Base-by-base conservation (phyloP, 495 filamentous ascomycete genomes). In the Penicillium dipodomyicola region DNA sequence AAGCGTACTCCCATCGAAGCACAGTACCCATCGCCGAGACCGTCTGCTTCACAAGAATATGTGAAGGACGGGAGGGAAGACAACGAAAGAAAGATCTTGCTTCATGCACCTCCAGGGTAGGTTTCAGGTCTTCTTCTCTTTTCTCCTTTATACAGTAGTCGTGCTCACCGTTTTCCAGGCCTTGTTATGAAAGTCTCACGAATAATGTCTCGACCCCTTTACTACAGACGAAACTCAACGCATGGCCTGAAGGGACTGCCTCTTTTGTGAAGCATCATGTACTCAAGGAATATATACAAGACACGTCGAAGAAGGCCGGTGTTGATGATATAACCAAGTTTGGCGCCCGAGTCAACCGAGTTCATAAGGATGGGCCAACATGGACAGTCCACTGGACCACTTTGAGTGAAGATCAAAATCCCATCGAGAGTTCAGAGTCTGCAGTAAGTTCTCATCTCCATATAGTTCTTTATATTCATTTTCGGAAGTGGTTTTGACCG, bases 151-250 rank as follows among this genome's bases (percentile, higher is more conserved):
- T 51, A 10, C 23, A 37, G 22, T 4, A 3, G 32, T 46, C 1
- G 40, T 59, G 12, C 50, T 63, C 15, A 63, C 20, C 49, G 43
- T n/a, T 39, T 44, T 4, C 15, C 32, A 80, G 79, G 15, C 78
- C 77, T 20, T 78, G 81, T 59, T 89, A 89, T 55, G 74, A 76
- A 4, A 83, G 83, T 19, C 69, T 89, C 11, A 80, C 70, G 27
- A 90, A 85, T 50, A 89, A 89, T 65, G 80, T 89, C 5, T 75
- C 84, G 5, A 88, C 84, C 1, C 73, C 72, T 11, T 64, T 89
- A 29, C 81, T 88, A 71, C 68, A 75, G 40, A 80, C 82, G 29
- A 82, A 74, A 48, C 73, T 86, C n/a, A 80, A 80, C 47, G 60
- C 71, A 0, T 89, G 85, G 84, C 80, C 82, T 2, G 72, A 81